phyloP scores from a whole-genome alignment of 176 grass and related monocot species.

The Microstegium vimineum region DNA sequence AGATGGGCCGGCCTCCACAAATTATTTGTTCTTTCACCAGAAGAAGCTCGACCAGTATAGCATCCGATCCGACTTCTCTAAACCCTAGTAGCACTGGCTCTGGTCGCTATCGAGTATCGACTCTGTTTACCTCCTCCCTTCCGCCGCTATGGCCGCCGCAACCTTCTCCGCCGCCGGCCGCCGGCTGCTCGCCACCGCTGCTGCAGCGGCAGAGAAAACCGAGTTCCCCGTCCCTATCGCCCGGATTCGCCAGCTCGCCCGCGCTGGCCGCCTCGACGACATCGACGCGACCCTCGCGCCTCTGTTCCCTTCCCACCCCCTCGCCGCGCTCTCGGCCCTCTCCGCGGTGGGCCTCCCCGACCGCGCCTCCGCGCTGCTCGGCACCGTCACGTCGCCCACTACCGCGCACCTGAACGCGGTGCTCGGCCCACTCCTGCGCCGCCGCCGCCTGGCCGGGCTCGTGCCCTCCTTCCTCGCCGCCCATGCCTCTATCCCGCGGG shows the following conservation, averaged over 20 bases:
- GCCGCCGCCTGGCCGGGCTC: conserved; percentile 19
- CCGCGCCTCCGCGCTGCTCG: conserved; percentile 32
- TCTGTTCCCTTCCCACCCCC: conserved; percentile 17
- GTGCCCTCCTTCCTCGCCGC: conserved; percentile 26
- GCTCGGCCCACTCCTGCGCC: conserved; percentile 40
- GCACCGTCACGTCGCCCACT: conserved; percentile 9
- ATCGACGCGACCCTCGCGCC: conserved; percentile 41
- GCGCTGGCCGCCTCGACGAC: conserved; percentile 28
- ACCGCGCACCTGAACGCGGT: conserved; percentile 43
- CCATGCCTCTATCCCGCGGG: conserved; percentile 21
- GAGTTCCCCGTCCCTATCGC: conserved; percentile 11
- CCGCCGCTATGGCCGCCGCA: conserved; percentile 26
- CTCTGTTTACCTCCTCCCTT: not conserved
- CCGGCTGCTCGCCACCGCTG: not conserved
- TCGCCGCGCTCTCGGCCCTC: conserved; percentile 24
- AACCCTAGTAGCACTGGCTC: not conserved
- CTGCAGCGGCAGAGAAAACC: not conserved
- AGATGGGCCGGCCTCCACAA: too few relatives aligned
- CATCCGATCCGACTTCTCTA: not conserved
- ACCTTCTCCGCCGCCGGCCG: conserved; percentile 16
- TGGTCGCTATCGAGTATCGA: not conserved
- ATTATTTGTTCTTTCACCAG: too few relatives aligned
- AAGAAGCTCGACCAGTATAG: not conserved
- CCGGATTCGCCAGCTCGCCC: conserved; percentile 32
- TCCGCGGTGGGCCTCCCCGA: conserved; percentile 38